A percentile compares a stretch with the other conserved stretches of the same genome.
Evolutionary conservation across 106 monocot species (phyloP).

Genomic region (Dioscorea alata): DNA sequence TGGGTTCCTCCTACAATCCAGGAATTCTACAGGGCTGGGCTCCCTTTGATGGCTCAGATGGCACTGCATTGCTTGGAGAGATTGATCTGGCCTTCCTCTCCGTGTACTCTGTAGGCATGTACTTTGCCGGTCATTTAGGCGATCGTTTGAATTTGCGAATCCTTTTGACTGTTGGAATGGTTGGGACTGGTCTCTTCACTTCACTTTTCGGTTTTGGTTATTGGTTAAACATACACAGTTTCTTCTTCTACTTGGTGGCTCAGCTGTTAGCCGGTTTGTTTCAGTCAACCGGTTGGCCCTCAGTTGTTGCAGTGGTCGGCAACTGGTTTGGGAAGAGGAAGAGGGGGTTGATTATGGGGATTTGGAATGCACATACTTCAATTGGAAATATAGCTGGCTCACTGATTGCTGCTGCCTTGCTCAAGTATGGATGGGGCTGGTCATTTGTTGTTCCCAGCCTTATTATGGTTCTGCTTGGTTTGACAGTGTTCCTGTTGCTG

Average conservation of each 20-base stretch:
- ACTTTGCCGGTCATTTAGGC: constrained; percentile 84
- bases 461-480: constrained; percentile 48
- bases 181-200: constrained; percentile 80
- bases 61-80: constrained; percentile 68
- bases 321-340: constrained; percentile 97
- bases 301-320: constrained; percentile 85
- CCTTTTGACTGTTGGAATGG: constrained; percentile 73
- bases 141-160: constrained; percentile 74
- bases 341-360: constrained; percentile 94
- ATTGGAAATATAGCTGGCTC: constrained; percentile 84
- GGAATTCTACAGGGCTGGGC: constrained; percentile 41
- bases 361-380: constrained; percentile 97
- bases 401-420: constrained; percentile 64
- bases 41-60: constrained; percentile 56
- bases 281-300: constrained; percentile 92
- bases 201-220: constrained; percentile 72
- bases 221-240: constrained; percentile 83
- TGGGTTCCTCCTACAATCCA: constrained; percentile 23
- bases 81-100: constrained; percentile 89
- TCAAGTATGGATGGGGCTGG: constrained; percentile 93
- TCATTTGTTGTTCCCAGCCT: constrained; percentile 75
- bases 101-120: constrained; percentile 80
- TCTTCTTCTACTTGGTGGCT: constrained; percentile 65
- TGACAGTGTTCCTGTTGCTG: constrained; percentile 69
- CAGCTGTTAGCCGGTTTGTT: constrained; percentile 83